A percentile compares a stretch with the other conserved stretches of the same genome.
phyloP scores from a whole-genome alignment of 2,329 filamentous ascomycete genomes.

The Aureobasidium sp. region DNA sequence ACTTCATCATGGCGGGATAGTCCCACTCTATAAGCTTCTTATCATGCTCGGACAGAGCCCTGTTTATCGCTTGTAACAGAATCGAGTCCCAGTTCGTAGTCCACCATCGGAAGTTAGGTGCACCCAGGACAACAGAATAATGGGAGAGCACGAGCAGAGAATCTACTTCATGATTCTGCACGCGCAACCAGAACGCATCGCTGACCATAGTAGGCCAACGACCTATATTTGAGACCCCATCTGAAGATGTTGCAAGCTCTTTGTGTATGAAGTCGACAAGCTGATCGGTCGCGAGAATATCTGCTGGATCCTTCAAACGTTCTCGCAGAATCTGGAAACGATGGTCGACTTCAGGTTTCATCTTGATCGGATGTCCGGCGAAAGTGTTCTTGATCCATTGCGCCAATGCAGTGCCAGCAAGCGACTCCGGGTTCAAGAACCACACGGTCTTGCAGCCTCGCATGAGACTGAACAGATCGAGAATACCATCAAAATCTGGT shows the following conservation, averaged over 20 bases:
- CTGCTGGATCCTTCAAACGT: conserved; percentile 10
- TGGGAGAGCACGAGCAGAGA: conserved; percentile 21
- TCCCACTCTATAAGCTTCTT: background rate
- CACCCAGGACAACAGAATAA: conserved; percentile 19
- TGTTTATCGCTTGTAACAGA: conserved; percentile 19
- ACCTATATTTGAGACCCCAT: conserved; percentile 20
- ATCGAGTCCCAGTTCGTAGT: conserved; percentile 21
- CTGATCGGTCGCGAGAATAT: conserved; percentile 6
- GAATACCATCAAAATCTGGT: conserved; percentile 22
- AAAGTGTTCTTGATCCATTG: background rate
- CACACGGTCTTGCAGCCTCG: conserved; percentile 21
- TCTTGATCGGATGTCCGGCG: background rate
- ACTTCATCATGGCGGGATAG: background rate
- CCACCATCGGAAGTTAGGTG: conserved; percentile 22
- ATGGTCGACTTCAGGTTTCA: background rate
- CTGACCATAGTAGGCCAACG: conserved; percentile 22
- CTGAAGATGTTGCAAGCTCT: background rate
- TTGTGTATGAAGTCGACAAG: background rate
- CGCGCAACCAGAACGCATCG: conserved; percentile 20
- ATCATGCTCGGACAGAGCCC: background rate
- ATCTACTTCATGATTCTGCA: conserved; percentile 19
- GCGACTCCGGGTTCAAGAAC: conserved; percentile 17
- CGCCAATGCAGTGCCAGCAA: conserved; percentile 16
- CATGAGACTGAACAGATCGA: conserved; percentile 23
- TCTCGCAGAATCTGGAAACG: conserved; percentile 13